phyloP scores from a whole-genome alignment of 1,284 basidiomycete species.

The Microbotryum saponariae region DNA sequence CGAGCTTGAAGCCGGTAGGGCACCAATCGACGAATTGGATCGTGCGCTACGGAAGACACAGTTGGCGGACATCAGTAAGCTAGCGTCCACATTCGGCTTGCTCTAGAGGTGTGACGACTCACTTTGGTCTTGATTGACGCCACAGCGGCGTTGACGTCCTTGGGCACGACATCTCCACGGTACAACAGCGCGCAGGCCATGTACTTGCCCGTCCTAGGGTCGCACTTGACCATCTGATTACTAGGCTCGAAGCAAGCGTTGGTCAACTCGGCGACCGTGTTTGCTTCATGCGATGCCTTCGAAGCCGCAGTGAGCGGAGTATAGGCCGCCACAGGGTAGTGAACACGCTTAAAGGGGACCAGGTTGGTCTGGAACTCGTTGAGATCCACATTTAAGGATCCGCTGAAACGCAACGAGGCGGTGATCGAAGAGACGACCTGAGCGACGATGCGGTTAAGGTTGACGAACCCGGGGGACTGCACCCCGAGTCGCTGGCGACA shows the following conservation, averaged over 20 bases:
- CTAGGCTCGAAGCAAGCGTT: conserved; percentile 95
- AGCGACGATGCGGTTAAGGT: conserved; percentile 93
- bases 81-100: no score
- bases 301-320: conserved; percentile 81
- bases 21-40: conserved; percentile 97
- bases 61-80: no score
- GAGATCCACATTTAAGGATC: conserved; percentile 94
- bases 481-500: conserved; percentile 93
- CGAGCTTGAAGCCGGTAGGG: conserved; percentile 95
- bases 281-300: conserved; percentile 86
- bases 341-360: conserved; percentile 62
- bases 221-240: conserved; percentile 96
- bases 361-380: conserved; percentile 92
- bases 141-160: conserved; percentile 90
- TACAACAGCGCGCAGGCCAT: conserved; percentile 54
- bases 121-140: conserved; percentile 76
- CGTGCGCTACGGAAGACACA: conserved; percentile 57
- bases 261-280: conserved; percentile 97
- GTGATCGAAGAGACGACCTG: conserved; percentile 98
- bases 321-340: conserved; percentile 95
- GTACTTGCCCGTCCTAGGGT: conserved; percentile 84
- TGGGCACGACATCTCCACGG: conserved; percentile 86
- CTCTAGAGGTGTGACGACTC: conserved; percentile 2
- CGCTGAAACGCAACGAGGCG: conserved; percentile 94
- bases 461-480: conserved; percentile 78